These are phyloP conservation scores for Fraxinus paxiana DNA, from an alignment of 305 asterid genomes.

Conservation along the genomic window DNA sequence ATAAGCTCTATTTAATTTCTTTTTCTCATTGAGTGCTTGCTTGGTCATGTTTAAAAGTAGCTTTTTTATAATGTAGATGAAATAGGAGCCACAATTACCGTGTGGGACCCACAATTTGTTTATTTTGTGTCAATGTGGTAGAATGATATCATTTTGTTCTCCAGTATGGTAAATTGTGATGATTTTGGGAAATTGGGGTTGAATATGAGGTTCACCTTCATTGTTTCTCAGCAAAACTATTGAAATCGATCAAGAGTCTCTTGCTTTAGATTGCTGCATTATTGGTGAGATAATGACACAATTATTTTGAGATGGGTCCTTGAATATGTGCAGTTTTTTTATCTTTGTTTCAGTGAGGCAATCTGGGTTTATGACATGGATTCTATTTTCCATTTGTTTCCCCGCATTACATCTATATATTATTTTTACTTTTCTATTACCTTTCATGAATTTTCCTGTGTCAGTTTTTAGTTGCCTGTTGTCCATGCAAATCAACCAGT, in stretches of 20 bases:
- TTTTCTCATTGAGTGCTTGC: slow-evolving; percentile 4
- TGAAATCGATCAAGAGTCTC: not conserved
- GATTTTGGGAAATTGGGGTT: not conserved
- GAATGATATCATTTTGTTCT: not conserved
- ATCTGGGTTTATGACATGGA: not conserved
- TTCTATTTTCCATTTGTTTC: not conserved
- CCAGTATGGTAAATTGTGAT: not conserved
- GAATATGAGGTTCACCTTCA: not conserved
- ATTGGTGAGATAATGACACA: not conserved
- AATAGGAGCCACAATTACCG: not conserved
- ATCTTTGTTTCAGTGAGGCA: not conserved
- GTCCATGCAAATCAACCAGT: not conserved
- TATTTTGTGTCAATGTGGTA: not conserved
- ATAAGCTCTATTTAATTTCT: slow-evolving; percentile 27
- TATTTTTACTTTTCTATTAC: not conserved
- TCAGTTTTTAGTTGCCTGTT: not conserved
- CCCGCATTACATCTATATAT: not conserved
- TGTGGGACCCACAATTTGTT: not conserved
- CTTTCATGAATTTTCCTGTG: not conserved
- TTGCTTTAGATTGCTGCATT: not conserved
- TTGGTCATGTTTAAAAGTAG: not conserved
- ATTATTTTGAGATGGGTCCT: not conserved
- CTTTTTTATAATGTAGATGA: not conserved
- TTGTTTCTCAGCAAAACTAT: not conserved
- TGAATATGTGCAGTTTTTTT: not conserved